Evolutionary conservation across 2,329 filamentous ascomycete genomes (phyloP), one percentile per base, ranked within the genome.

Genomic region (Exophiala spinifera): DNA sequence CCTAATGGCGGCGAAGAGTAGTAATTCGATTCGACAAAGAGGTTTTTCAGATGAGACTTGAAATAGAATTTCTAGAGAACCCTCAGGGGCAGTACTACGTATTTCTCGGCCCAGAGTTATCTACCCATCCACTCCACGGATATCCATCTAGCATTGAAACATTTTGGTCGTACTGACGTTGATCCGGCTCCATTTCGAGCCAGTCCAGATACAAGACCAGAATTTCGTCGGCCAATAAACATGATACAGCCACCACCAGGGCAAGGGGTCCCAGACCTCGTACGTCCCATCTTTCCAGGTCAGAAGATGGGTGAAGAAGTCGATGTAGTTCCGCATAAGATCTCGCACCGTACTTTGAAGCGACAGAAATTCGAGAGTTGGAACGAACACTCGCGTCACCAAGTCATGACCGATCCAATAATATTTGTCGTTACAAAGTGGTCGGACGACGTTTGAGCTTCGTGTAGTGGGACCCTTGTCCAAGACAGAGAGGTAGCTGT

Each of bases 371-470:
- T 69, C 64, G 4, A 76, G 60, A 0, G 80, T 56, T 0, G 79
- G 82, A 0, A 77, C 66, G 0, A 84, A 33, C 0, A 84, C 64
- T 1, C 77, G 69, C 1, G 76, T 73, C 1, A 85, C 71, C 0
- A 88, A 50, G 53, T 89, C 86, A 59, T 89, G 84, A 0, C 80
- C 83, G n/a, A 85, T 65, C 85, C 85, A 89, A 68, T 86, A 87
- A 62, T 77, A 79, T 63, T 61, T 39, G 51, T 60, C 51, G 66
- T 54, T 37, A 55, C 53, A 43, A 14, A 19, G 33, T 3, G 40
- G 56, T 1, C 61, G 58, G 1, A 65, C 62, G 5, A 62, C 55
- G 15, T 15, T 7, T 5, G 20, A n/a, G 17, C 25, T 46, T 23
- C 40, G 15, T 20, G 51, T 11, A 21, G 13, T 20, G 5, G 36